Evolutionary conservation across 1,139 yeast genomes (phyloP).

Genomic region (Zygosaccharomyces pseudobailii): DNA sequence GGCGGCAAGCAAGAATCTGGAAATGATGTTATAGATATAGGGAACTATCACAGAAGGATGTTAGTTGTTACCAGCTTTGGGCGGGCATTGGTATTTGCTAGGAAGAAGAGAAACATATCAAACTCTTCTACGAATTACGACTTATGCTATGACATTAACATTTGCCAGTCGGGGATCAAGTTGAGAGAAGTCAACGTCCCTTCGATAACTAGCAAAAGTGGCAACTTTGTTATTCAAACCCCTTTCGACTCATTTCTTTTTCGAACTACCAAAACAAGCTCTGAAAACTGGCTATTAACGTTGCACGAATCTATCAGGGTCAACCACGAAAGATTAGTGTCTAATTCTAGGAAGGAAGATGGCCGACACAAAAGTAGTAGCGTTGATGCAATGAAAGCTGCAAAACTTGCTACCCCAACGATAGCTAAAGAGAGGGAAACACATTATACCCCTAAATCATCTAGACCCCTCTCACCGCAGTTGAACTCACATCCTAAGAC

Average conservation of each 20-base stretch:
- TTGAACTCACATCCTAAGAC: slow-evolving; percentile 6
- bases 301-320: slow-evolving; percentile 21
- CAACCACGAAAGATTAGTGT: slow-evolving; percentile 20
- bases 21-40: slow-evolving; percentile 15
- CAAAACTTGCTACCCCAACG: slow-evolving; percentile 19
- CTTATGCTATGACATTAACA: slow-evolving; percentile 24
- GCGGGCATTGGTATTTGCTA: slow-evolving; percentile 27
- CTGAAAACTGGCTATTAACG: slow-evolving; percentile 25
- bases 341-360: slow-evolving; percentile 9
- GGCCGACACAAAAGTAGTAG: slow-evolving; percentile 2
- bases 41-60: slow-evolving; percentile 23
- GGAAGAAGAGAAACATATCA: slow-evolving; percentile 15
- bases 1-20: slow-evolving; percentile 14
- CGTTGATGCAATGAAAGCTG: slow-evolving; percentile 20
- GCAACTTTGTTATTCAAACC: slow-evolving; percentile 24
- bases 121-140: slow-evolving; percentile 19
- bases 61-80: slow-evolving; percentile 31
- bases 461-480: slow-evolving; percentile 3
- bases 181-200: slow-evolving; percentile 26
- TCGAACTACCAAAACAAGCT: slow-evolving; percentile 15
- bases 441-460: background rate
- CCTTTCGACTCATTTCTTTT: slow-evolving; percentile 32
- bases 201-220: slow-evolving; percentile 6
- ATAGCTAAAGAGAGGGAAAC: slow-evolving; percentile 7
- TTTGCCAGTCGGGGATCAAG: slow-evolving; percentile 25